Conservation (phyloP, 352 stramenopile species). For the Phytophthora foliorum region DNA sequence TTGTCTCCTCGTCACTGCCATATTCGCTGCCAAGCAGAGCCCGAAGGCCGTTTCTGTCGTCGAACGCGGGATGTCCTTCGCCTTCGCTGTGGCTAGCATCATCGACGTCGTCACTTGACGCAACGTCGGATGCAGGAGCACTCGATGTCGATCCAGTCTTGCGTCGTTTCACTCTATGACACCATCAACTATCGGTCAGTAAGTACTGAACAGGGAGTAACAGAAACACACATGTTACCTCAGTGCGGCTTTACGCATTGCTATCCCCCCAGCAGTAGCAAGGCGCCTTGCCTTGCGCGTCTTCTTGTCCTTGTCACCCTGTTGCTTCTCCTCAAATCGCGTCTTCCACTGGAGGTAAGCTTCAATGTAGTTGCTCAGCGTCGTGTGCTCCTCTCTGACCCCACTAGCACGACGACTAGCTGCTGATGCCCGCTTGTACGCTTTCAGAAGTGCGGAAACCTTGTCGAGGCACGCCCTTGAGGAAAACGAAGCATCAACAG, state of each 20-base stretch:
- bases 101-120: neutral
- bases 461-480: no score
- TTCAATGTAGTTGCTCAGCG: neutral
- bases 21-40: neutral
- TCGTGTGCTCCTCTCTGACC: neutral
- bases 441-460: no score
- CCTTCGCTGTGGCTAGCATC: no score
- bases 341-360: constrained; percentile 2
- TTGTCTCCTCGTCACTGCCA: neutral
- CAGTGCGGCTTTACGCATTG: constrained; percentile 5
- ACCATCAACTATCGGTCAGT: no score
- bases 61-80: neutral
- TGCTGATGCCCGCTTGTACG: neutral
- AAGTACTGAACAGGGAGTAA: no score
- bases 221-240: neutral
- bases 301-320: neutral
- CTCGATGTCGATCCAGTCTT: neutral
- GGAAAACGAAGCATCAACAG: neutral
- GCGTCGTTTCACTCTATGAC: constrained; percentile 2
- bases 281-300: neutral
- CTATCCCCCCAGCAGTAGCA: neutral
- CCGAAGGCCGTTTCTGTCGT: neutral
- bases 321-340: neutral
- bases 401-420: neutral
- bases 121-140: neutral